These are phyloP conservation scores for Funneliformis caledonium DNA, from an alignment of 371 early-diverging fungal species.

Conservation along the genomic window DNA sequence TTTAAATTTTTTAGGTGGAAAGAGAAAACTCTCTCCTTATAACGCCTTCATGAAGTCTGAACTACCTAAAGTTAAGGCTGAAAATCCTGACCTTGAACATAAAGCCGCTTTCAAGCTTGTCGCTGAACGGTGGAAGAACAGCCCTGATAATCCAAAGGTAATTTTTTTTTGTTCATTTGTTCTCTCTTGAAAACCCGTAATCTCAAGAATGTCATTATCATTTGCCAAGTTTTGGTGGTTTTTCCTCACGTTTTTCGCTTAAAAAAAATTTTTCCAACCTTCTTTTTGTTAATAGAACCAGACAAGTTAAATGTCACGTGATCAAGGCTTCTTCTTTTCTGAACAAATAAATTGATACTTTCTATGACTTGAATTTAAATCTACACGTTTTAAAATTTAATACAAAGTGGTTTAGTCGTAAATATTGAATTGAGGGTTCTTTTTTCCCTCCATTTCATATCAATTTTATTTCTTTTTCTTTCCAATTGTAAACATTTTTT, in stretches of 20 bases:
- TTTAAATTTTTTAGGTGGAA: conserved; percentile 28
- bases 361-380: neutral
- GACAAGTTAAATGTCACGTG: neutral
- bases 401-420: no score
- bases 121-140: conserved; percentile 46
- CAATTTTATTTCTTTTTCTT: neutral
- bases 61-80: conserved; percentile 67
- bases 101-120: conserved; percentile 67
- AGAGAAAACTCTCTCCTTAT: conserved; percentile 65
- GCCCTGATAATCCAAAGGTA: conserved; percentile 41
- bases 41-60: conserved; percentile 76
- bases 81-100: conserved; percentile 61
- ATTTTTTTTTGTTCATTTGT: neutral
- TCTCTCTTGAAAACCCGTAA: neutral
- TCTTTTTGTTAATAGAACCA: neutral
- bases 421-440: no score
- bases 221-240: neutral
- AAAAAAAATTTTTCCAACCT: neutral
- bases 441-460: no score
- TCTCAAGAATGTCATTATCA: neutral
- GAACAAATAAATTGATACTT: neutral
- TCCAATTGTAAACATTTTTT: neutral
- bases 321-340: neutral
- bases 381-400: no score
- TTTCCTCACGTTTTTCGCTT: neutral